A percentile compares a stretch with the other conserved stretches of the same genome.
These are phyloP conservation scores for Urtica urens DNA, from an alignment of 306 rosid genomes.

Conservation along the genomic window DNA sequence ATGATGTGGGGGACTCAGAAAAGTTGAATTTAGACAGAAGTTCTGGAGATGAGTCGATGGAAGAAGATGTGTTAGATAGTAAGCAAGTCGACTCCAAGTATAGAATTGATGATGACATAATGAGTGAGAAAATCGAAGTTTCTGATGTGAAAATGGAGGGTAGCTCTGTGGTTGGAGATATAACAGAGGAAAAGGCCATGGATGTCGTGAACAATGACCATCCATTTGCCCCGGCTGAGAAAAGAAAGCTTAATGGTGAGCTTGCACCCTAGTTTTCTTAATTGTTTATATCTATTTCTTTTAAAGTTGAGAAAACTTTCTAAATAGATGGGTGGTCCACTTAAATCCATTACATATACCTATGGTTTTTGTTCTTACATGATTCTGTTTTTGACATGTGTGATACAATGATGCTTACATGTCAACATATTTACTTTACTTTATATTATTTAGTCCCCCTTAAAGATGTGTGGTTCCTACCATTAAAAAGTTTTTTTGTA, in stretches of 20 bases:
- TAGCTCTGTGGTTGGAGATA: slow-evolving; percentile 38
- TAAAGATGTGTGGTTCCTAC: no score
- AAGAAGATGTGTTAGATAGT: slow-evolving; percentile 79
- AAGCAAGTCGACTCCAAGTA: slow-evolving; percentile 69
- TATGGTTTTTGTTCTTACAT: no score
- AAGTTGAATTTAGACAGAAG: slow-evolving; percentile 90
- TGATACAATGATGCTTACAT: no score
- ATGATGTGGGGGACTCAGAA: slow-evolving; percentile 77
- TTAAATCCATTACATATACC: no score
- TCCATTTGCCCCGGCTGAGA: slow-evolving; percentile 40
- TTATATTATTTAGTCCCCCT: no score
- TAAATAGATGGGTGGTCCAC: no score
- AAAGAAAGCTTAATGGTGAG: slow-evolving; percentile 83
- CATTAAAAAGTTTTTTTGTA: no score
- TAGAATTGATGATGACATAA: slow-evolving; percentile 41
- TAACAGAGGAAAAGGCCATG: slow-evolving; percentile 31
- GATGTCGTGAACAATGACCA: slow-evolving; percentile 37
- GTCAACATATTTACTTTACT: no score
- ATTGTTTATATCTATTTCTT: background rate
- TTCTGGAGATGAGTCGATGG: slow-evolving; percentile 99
- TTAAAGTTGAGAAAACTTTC: no score
- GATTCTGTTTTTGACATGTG: no score
- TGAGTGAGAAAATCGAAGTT: slow-evolving; percentile 33
- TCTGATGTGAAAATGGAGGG: slow-evolving; percentile 31
- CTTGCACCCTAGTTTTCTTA: slow-evolving; percentile 4